A percentile compares a stretch with the other conserved stretches of the same genome.
These are phyloP conservation scores for Orbilia javanica DNA, from an alignment of 2,329 filamentous ascomycete genomes.

Conservation along the genomic window DNA sequence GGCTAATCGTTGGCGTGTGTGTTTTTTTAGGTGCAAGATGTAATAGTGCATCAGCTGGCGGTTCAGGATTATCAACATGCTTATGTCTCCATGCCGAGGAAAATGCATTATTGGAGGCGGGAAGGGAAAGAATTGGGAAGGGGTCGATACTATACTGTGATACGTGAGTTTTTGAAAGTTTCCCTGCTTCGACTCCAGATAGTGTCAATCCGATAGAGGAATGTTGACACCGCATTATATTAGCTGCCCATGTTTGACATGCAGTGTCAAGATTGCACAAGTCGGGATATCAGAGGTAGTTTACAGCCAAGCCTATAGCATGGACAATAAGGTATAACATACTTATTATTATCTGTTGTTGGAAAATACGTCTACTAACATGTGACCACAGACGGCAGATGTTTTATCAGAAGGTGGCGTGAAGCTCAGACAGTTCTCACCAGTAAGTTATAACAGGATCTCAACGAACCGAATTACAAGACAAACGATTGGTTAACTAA, in stretches of 20 bases:
- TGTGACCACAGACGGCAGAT: constrained; percentile 72
- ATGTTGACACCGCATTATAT: constrained; percentile 61
- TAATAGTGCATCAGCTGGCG: constrained; percentile 79
- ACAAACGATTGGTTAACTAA: background rate
- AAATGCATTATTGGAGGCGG: constrained; percentile 94
- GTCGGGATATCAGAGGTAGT: constrained; percentile 96
- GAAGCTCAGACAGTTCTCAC: constrained; percentile 85
- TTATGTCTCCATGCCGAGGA: constrained; percentile 98
- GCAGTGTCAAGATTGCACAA: constrained; percentile 98
- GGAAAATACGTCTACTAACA: constrained; percentile 23
- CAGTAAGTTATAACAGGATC: constrained; percentile 71
- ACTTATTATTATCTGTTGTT: background rate
- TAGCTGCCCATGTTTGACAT: constrained; percentile 92
- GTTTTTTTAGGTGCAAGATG: constrained; percentile 73
- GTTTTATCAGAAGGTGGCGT: constrained; percentile 89
- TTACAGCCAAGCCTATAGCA: constrained; percentile 92
- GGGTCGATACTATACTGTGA: constrained; percentile 91
- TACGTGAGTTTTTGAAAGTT: constrained; percentile 69
- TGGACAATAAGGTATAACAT: constrained; percentile 77
- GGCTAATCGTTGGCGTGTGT: background rate
- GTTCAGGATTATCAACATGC: constrained; percentile 83
- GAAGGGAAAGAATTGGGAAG: constrained; percentile 86
- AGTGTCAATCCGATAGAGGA: background rate
- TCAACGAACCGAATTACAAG: background rate
- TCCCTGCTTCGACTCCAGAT: too few species aligned